These are phyloP conservation scores for Barnettozyma wickerhamii DNA, from an alignment of 805 yeast species.

Conservation along the genomic window DNA sequence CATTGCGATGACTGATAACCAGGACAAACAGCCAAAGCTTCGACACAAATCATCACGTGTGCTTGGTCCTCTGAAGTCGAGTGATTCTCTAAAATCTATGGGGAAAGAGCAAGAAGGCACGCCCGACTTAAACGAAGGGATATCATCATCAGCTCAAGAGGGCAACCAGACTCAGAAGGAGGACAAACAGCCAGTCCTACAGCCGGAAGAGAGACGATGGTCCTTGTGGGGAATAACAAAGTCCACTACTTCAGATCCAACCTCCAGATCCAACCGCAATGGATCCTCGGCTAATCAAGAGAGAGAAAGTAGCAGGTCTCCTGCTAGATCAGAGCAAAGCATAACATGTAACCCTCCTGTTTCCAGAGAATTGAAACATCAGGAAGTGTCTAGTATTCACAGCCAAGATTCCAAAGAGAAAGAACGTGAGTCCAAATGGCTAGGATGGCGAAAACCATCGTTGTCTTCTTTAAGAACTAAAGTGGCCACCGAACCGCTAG, in stretches of 20 bases:
- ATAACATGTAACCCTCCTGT: background rate
- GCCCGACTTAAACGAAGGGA: background rate
- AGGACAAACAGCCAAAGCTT: background rate
- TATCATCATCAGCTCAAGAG: background rate
- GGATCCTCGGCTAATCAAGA: background rate
- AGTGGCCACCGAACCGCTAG: constrained; percentile 18
- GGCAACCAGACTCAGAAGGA: too few species aligned
- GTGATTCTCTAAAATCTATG: background rate
- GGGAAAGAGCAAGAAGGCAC: background rate
- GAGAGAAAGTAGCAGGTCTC: background rate
- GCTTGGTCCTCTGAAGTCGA: background rate
- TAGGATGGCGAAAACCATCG: constrained; percentile 24
- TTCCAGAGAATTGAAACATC: constrained; percentile 1
- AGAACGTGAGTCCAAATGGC: constrained; percentile 18
- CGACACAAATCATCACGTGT: background rate
- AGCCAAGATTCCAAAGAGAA: background rate
- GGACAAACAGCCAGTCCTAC: background rate
- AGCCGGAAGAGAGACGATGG: constrained; percentile 1
- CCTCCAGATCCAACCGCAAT: background rate
- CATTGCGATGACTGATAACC: background rate
- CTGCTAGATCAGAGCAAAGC: constrained; percentile 4
- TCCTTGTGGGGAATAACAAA: constrained; percentile 5
- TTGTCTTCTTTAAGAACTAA: constrained; percentile 24
- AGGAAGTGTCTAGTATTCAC: background rate
- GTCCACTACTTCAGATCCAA: background rate